Evolutionary conservation across 495 filamentous ascomycete species (phyloP).

Genomic region (Letharia lupina): DNA sequence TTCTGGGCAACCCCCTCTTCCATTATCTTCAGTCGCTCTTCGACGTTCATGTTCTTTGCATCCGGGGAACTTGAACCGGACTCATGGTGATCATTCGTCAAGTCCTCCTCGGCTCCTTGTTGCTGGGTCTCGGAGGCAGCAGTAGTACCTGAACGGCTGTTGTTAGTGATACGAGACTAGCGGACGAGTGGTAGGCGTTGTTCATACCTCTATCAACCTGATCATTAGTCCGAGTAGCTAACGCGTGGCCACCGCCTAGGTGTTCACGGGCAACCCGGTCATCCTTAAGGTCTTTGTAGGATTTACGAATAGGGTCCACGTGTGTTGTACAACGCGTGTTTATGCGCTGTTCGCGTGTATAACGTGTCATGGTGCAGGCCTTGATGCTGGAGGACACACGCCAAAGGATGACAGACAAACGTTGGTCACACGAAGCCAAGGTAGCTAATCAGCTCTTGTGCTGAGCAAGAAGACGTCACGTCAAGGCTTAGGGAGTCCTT

Average conservation of each 20-base stretch:
- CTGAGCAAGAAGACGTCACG: neutral
- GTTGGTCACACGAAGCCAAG: neutral
- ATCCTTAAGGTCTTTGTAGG: too few relatives aligned
- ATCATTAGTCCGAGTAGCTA: neutral
- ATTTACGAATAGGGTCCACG: too few relatives aligned
- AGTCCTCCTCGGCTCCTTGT: neutral
- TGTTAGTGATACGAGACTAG: neutral
- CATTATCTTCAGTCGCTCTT: neutral
- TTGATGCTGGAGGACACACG: neutral
- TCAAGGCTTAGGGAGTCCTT: neutral
- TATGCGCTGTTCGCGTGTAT: too few relatives aligned
- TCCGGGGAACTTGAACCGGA: neutral
- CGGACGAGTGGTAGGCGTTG: neutral
- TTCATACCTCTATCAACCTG: neutral
- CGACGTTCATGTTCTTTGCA: neutral
- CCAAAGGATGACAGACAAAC: neutral
- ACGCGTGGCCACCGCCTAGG: neutral
- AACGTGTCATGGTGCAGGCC: neutral
- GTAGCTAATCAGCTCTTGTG: neutral
- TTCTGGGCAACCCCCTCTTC: neutral
- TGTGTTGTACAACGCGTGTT: too few relatives aligned
- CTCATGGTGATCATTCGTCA: neutral
- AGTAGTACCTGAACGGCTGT: neutral
- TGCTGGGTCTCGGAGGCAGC: neutral
- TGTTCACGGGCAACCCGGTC: neutral